Evolutionary conservation across 192 early-diverging fungal species (phyloP).

Genomic region (Phlyctochytrium arcticum): DNA sequence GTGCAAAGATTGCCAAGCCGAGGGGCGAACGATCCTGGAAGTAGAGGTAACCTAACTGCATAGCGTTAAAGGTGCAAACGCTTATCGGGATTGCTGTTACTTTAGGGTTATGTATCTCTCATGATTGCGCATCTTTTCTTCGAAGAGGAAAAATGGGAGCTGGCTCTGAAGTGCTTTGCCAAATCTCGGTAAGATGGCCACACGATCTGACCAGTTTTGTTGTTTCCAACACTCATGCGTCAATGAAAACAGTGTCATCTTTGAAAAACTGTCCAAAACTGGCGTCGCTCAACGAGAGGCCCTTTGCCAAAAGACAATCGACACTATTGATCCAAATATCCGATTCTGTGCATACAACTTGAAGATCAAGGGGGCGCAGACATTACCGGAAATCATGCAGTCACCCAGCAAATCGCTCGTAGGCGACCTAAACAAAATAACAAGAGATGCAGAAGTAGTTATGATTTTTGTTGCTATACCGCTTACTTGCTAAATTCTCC

Average conservation of each 20-base stretch:
- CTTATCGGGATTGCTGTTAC: no score
- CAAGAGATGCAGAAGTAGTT: no score
- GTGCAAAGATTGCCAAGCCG: constrained; percentile 35
- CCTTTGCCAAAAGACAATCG: constrained; percentile 63
- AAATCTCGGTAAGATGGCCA: constrained; percentile 63
- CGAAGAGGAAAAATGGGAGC: constrained; percentile 66
- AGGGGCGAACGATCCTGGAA: constrained; percentile 51
- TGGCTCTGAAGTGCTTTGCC: constrained; percentile 57
- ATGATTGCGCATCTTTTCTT: constrained; percentile 68
- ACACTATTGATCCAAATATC: constrained; percentile 75
- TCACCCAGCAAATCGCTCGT: no score
- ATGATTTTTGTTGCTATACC: no score
- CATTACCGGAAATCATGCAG: no score
- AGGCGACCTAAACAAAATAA: no score
- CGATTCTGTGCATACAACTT: constrained; percentile 75
- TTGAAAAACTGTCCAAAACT: constrained; percentile 56
- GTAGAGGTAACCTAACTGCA: constrained; percentile 37
- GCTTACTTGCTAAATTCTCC: no score
- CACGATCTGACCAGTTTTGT: no score
- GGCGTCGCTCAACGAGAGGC: constrained; percentile 49
- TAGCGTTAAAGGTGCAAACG: no score
- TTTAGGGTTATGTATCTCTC: constrained; percentile 61
- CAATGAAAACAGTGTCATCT: constrained; percentile 68
- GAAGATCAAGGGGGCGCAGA: constrained; percentile 9
- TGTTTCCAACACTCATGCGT: no score